Conservation (phyloP, 495 filamentous ascomycete species). For the Hyaloscypha finlandica region DNA sequence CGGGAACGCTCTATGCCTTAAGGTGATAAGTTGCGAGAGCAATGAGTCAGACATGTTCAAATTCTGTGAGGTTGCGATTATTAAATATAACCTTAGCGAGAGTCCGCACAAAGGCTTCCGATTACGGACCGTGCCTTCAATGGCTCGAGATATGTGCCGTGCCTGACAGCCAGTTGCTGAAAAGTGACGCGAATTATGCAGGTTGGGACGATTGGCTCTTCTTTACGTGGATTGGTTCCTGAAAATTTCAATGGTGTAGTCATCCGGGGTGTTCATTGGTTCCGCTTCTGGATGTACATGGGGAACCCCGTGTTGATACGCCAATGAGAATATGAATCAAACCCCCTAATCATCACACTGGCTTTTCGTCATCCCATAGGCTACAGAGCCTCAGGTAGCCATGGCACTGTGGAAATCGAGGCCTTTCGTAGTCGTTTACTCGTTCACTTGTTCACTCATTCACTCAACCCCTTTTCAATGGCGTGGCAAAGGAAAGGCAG, state of each 20-base stretch:
- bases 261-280: slow-evolving; percentile 9
- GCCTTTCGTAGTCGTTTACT: not conserved
- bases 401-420: not conserved
- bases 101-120: not conserved
- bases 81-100: not conserved
- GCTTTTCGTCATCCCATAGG: not conserved
- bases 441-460: no score
- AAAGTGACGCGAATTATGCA: not conserved
- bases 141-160: not conserved
- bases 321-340: slow-evolving; percentile 4
- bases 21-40: not conserved
- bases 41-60: not conserved
- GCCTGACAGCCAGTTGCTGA: not conserved
- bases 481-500: not conserved
- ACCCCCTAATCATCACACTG: not conserved
- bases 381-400: slow-evolving; percentile 5
- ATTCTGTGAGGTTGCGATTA: not conserved
- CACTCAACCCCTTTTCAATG: slow-evolving; percentile 1
- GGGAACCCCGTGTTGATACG: not conserved
- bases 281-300: not conserved
- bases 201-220: not conserved
- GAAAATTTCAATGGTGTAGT: not conserved
- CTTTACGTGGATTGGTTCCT: not conserved
- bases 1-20: not conserved
- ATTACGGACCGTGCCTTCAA: not conserved